Base-by-base conservation (phyloP, 2,329 filamentous ascomycete species). In the Xylariomycetidae sp. region DNA sequence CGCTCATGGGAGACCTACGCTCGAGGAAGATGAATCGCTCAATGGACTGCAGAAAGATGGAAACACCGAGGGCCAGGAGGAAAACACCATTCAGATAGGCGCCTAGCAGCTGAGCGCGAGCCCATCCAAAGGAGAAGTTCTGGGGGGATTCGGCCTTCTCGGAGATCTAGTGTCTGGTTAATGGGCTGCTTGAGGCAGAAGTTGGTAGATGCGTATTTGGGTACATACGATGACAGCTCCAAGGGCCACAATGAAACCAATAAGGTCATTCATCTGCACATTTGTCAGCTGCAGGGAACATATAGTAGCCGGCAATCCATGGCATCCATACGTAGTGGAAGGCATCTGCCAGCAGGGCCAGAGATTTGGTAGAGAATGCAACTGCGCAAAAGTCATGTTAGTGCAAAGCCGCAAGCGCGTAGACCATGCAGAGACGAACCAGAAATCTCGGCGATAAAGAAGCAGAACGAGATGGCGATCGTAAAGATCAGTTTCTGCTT, bases 51-150 rank as follows among this genome's bases (percentile, higher is more conserved):
- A 88, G 60, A 20, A 82, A 70, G 31, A 88, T 84, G 54, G 80
- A 85, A 22, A 87, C 57, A 1, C 81, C 81, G 2, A 89, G 62
- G 1, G 80, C 82, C 12, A 87, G 57, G 1, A 89, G 67, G 38
- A 89, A 84, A 1, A 80, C 77, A 10, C 83, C 83, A 48, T 89
- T 89, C 68, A 88, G 89, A 57, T 89, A 89, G 15, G 82, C 81
- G 5, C 83, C 83, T 0, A 89, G 64, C 1, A 87, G 56, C n/a
- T 75, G 72, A 12, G 82, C 81, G 19, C 84, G 71, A 36, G 84
- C 79, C 82, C 82, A 88, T n/a, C 83, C 83, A 45, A 84, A 88
- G 0, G 82, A 75, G 12, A 84, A 65, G 8, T 65, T 65, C 40
- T 72, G 65, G 1, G 80, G 79, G 1, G 72, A 72, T 5, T 71